phyloP scores from a whole-genome alignment of 768 basidiomycete genomes.

The Lentinula detonsa region DNA sequence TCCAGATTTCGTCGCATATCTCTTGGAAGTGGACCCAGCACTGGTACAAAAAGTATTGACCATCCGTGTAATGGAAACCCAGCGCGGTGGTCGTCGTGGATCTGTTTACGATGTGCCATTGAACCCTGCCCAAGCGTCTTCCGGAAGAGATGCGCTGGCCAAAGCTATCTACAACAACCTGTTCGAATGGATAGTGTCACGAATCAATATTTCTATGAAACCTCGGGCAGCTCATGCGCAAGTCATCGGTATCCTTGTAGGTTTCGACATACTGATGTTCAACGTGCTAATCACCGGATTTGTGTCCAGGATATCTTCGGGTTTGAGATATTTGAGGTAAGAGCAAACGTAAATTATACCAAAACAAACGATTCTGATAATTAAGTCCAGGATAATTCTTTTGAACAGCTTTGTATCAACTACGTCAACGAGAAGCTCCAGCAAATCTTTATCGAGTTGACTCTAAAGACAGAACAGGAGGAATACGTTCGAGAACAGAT shows the following conservation, averaged over 20 bases:
- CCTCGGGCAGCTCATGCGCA: constrained; percentile 66
- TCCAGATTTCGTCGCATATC: constrained; percentile 92
- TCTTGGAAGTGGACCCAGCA: constrained; percentile 82
- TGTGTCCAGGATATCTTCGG: constrained; percentile 86
- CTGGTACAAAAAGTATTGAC: constrained; percentile 86
- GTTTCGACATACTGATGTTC: constrained; percentile 15
- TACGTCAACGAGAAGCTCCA: constrained; percentile 99
- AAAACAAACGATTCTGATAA: background rate
- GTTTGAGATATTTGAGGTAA: constrained; percentile 95
- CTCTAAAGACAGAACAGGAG: constrained; percentile 98
- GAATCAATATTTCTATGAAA: constrained; percentile 96
- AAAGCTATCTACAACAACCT: constrained; percentile 98
- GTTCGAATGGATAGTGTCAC: constrained; percentile 98
- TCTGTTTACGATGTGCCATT: constrained; percentile 96
- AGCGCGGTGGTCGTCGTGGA: constrained; percentile 85
- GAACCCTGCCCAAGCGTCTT: constrained; percentile 85
- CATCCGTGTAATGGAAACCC: constrained; percentile 84
- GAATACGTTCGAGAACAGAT: constrained; percentile 98
- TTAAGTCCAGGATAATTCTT: constrained; percentile 74
- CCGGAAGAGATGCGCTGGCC: constrained; percentile 87
- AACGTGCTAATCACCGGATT: background rate
- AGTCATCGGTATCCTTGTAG: constrained; percentile 86
- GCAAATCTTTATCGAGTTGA: constrained; percentile 98
- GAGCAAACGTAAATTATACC: constrained; percentile 5
- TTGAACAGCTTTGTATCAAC: constrained; percentile 99